Evolutionary conservation across 2,329 filamentous ascomycete genomes (phyloP).

Genomic region (Colletotrichum euphorbiae): DNA sequence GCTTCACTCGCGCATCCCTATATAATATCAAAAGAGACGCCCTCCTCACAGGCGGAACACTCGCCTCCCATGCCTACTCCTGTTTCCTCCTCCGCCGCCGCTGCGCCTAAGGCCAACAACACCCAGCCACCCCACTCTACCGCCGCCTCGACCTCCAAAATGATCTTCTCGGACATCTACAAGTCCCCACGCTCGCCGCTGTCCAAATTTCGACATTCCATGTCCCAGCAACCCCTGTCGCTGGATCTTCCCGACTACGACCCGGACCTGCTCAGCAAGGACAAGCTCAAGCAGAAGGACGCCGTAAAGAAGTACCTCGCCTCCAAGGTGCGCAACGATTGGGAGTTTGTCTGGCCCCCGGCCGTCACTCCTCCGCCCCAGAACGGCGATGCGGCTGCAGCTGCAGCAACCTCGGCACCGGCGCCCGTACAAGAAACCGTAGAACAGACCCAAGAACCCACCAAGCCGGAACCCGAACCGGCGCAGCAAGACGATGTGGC

Average conservation of each 20-base stretch:
- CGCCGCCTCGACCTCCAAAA: slow-evolving; percentile 48
- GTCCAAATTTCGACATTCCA: slow-evolving; percentile 59
- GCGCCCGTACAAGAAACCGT: background rate
- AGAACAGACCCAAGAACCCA: slow-evolving; percentile 14
- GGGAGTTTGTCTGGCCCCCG: slow-evolving; percentile 69
- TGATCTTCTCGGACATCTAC: slow-evolving; percentile 71
- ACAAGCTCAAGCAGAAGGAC: slow-evolving; percentile 72
- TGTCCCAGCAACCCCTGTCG: slow-evolving; percentile 42
- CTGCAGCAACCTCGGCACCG: background rate
- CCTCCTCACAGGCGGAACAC: background rate
- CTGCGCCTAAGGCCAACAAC: slow-evolving; percentile 26
- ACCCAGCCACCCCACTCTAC: slow-evolving; percentile 11
- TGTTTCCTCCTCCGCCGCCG: slow-evolving; percentile 12
- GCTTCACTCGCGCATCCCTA: slow-evolving; percentile 33
- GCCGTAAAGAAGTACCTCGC: slow-evolving; percentile 68
- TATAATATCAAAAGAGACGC: slow-evolving; percentile 21
- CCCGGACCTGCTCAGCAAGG: slow-evolving; percentile 70
- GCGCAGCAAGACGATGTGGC: slow-evolving; percentile 29
- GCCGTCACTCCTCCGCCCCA: slow-evolving; percentile 15
- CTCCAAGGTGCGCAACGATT: slow-evolving; percentile 68
- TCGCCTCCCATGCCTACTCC: slow-evolving; percentile 22
- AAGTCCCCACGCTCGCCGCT: slow-evolving; percentile 66
- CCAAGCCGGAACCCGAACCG: slow-evolving; percentile 22
- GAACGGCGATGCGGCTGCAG: slow-evolving; percentile 2
- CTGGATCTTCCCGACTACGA: slow-evolving; percentile 61